Evolutionary conservation across 805 yeast genomes (phyloP).

Genomic region (Lachancea meyersii): DNA sequence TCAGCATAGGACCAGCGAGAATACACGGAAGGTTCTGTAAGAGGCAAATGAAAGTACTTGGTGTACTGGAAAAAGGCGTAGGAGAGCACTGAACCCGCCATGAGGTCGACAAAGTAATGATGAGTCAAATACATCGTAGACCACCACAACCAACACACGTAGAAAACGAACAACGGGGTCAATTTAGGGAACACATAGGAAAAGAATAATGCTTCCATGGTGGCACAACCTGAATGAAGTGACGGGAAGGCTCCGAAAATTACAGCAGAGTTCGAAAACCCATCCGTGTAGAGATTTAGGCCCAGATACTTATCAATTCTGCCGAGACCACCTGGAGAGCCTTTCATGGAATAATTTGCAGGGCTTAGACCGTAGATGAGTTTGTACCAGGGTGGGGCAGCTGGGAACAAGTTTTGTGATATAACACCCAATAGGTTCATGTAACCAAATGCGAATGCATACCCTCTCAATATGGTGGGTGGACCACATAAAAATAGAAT

Average conservation of each 20-base stretch:
- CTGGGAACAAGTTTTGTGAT: slow-evolving; percentile 77
- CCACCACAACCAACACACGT: slow-evolving; percentile 97
- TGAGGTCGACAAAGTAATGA: slow-evolving; percentile 89
- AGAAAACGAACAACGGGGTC: slow-evolving; percentile 59
- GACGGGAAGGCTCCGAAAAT: slow-evolving; percentile 90
- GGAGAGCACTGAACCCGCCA: slow-evolving; percentile 88
- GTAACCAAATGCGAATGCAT: slow-evolving; percentile 90
- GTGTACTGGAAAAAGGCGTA: slow-evolving; percentile 63
- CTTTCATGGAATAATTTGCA: slow-evolving; percentile 85
- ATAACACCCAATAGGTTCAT: slow-evolving; percentile 85
- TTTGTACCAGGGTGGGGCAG: slow-evolving; percentile 98
- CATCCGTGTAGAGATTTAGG: slow-evolving; percentile 72
- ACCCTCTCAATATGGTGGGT: slow-evolving; percentile 75
- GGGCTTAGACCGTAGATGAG: slow-evolving; percentile 77
- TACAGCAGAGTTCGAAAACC: slow-evolving; percentile 80
- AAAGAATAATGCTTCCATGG: slow-evolving; percentile 86
- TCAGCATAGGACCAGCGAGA: slow-evolving; percentile 65
- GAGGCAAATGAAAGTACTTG: slow-evolving; percentile 63
- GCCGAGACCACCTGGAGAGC: slow-evolving; percentile 92
- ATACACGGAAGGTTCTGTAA: slow-evolving; percentile 43
- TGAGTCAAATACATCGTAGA: slow-evolving; percentile 96
- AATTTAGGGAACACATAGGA: slow-evolving; percentile 72
- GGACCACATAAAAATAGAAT: slow-evolving; percentile 83
- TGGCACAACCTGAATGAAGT: slow-evolving; percentile 88
- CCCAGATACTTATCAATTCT: slow-evolving; percentile 79